Base-by-base conservation (phyloP, 257 asterid genomes). In the Solanum medicagineum region DNA sequence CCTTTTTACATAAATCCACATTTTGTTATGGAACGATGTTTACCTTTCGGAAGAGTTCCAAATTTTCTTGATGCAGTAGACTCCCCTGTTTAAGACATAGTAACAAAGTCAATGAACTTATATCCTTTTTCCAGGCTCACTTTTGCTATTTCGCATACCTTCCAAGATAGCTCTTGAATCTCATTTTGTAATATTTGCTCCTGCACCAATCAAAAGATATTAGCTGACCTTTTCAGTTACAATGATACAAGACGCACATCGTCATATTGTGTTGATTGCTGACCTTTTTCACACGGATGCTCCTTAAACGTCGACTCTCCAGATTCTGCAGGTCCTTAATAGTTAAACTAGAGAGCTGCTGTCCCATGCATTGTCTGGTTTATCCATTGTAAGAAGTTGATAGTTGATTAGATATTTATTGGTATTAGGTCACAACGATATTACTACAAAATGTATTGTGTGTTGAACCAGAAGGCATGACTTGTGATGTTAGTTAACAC, bases 321-420 rank as follows among this genome's bases (percentile, higher is more conserved):
- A 84, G 15, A 84, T 70, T 70, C 24, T 70, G 69, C 19, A 40
- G 59, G 55, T 62, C 84, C 59, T 47, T 63, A 49, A 44, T n/a
- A 49, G 84, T 73, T 40, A 85, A 74, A 22, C 84, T 55, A 62
- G 20, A 85, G 6, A 85, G 66, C 4, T 62, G 44, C 77, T 85
- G 84, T 79, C 84, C 87, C 74, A 74, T 55, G 19, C 63, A 5
- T 77, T 85, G 84, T 77, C 84, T 85, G 29, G 53, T 42, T 71
- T 84, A 29, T 66, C 49, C 66, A 0, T 40, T 20, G 22, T 24
- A 63, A 22, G 40, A 13, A 63, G 14, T 66, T 66, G 11, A 20
- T 66, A 7, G n/a, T 66, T 66, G 12, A 66, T 71, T 12, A 71
- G 32, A 42, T 66, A 13, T 19, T 26, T 70, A 19, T 14, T 12